phyloP scores from a whole-genome alignment of 2,329 filamentous ascomycete genomes.

The Orbilia oligospora region DNA sequence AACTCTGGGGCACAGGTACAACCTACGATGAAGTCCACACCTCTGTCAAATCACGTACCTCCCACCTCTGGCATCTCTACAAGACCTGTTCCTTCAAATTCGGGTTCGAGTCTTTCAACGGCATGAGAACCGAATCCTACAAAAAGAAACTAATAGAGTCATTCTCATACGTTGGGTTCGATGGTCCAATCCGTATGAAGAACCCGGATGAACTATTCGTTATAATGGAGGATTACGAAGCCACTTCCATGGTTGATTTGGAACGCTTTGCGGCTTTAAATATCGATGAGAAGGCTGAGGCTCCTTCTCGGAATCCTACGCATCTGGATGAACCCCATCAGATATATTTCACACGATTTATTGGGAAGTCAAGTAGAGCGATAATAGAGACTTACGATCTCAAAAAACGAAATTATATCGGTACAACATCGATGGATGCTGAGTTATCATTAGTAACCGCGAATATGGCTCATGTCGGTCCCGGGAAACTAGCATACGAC shows the following conservation, averaged over 20 bases:
- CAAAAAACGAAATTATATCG: constrained; percentile 94
- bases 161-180: constrained; percentile 83
- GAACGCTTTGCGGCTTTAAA: constrained; percentile 40
- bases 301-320: constrained; percentile 44
- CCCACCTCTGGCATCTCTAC: constrained; percentile 78
- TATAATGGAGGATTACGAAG: constrained; percentile 84
- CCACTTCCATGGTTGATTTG: constrained; percentile 31
- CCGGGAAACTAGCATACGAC: constrained; percentile 90
- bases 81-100: constrained; percentile 82
- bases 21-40: constrained; percentile 79
- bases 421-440: constrained; percentile 96
- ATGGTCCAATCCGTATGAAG: constrained; percentile 83
- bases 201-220: constrained; percentile 81
- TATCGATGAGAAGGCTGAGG: constrained; percentile 38
- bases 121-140: constrained; percentile 75
- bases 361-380: constrained; percentile 78
- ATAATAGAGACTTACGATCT: constrained; percentile 83
- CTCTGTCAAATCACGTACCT: constrained; percentile 74
- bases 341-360: constrained; percentile 75
- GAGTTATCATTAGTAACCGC: constrained; percentile 92
- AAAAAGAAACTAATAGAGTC: constrained; percentile 84
- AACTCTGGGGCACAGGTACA: constrained; percentile 84
- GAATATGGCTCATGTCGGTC: constrained; percentile 85
- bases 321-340: constrained; percentile 57
- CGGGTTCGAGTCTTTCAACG: constrained; percentile 84